Evolutionary conservation across 176 grass and related monocot species (phyloP).

Genomic region (Oryza australiensis): DNA sequence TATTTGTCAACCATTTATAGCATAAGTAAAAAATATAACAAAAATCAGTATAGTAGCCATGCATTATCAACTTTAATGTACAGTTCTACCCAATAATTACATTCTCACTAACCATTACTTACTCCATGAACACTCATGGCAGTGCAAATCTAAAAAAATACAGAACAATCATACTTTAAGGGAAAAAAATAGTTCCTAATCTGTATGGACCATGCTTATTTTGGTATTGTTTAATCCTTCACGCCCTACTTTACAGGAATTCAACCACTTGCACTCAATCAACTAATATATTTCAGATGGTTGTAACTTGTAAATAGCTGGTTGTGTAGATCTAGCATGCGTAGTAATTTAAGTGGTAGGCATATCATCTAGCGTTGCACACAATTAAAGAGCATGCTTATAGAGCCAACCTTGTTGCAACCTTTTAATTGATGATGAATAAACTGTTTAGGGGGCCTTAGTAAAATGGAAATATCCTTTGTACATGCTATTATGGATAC

Average conservation of each 20-base stretch:
- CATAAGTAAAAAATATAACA: not conserved
- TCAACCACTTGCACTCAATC: slow-evolving; percentile 4
- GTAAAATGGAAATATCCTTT: slow-evolving; percentile 12
- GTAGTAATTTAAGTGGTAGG: not conserved
- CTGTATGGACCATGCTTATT: slow-evolving; percentile 19
- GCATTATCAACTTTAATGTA: not conserved
- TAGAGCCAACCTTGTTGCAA: slow-evolving; percentile 13
- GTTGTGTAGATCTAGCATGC: slow-evolving; percentile 15
- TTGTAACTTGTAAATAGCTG: not conserved
- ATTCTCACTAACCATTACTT: slow-evolving; percentile 27
- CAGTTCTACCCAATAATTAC: slow-evolving; percentile 11
- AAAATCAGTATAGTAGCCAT: slow-evolving; percentile 1
- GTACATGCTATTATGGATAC: not conserved
- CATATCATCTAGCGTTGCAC: not conserved
- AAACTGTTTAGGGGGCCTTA: slow-evolving; percentile 1
- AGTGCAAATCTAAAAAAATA: slow-evolving; percentile 15
- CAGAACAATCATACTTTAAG: slow-evolving; percentile 5
- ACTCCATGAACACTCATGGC: slow-evolving; percentile 10
- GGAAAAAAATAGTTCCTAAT: slow-evolving; percentile 10
- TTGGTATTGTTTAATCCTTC: slow-evolving; percentile 2
- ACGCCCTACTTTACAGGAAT: not conserved
- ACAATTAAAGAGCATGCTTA: slow-evolving; percentile 8
- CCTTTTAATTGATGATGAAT: not conserved
- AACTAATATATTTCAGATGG: not conserved
- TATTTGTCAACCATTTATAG: slow-evolving; percentile 33